Conservation (phyloP, 257 asterid genomes). For the Solanum chiquidenum region DNA sequence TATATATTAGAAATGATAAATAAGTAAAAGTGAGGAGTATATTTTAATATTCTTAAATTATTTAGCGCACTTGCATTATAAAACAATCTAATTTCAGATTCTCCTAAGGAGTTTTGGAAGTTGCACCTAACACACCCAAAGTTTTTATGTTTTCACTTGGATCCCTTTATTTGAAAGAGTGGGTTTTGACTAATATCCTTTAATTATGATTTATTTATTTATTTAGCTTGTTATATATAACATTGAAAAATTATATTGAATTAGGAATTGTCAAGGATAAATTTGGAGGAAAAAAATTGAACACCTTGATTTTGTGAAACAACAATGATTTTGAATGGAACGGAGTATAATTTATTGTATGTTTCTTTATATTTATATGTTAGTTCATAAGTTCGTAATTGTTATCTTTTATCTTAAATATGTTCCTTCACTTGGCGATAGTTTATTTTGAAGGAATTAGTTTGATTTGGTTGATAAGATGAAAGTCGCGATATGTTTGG, state of each 20-base stretch:
- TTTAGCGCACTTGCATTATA: background rate
- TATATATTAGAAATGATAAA: background rate
- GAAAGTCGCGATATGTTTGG: background rate
- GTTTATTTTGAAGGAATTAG: too few species aligned
- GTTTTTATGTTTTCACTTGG: background rate
- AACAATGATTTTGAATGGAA: background rate
- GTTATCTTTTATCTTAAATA: too few species aligned
- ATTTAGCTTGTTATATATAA: background rate
- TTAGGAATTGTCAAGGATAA: background rate
- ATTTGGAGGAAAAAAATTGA: background rate
- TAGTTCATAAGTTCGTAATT: background rate
- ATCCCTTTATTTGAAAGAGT: background rate
- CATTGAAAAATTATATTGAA: background rate
- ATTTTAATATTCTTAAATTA: background rate
- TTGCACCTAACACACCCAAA: background rate
- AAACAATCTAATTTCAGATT: background rate
- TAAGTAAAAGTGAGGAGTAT: background rate
- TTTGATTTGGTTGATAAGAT: background rate
- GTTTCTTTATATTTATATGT: too few species aligned
- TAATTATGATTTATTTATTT: background rate
- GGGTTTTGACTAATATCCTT: background rate
- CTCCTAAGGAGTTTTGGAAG: background rate
- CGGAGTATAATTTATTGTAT: background rate
- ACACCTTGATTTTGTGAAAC: background rate
- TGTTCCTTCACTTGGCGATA: too few species aligned